Base-by-base conservation (phyloP, 2,329 filamentous ascomycete genomes). In the Claviceps humidiphila region DNA sequence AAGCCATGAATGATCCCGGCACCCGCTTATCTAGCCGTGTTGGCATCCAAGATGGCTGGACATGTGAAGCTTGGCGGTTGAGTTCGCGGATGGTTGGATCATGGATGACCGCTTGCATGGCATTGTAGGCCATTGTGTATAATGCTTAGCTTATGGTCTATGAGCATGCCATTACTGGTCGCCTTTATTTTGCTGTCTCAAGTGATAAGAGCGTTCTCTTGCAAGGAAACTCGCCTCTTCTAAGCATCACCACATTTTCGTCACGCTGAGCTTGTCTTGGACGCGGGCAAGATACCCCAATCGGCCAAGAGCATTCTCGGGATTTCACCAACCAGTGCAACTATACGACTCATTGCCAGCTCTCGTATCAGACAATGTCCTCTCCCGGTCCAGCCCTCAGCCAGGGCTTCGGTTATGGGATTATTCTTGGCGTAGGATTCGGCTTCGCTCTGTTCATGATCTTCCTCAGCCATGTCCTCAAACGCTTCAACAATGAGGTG, bases 381-480 rank as follows among this genome's bases (percentile, higher is more conserved):
- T 55, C 52, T 39, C 54, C 54, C 24, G 55, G 57, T 22, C 56
- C 71, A 22, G 68, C 76, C 34, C 64, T 78, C 16, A 68, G 68
- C 57, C 80, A 85, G 61, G 80, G 78, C 52, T 84, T 82, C 56
- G 86, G 87, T 61, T 90, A 90, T 76, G 86, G 85, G 61, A 82
- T 90, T 58, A 79, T 90, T 49, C 69, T 90, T 38, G 86, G 86
- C 17, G 68, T 90, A 16, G 86, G 87, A 20, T 81, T 85, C 60
- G 75, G 78, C 26, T 90, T 90, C 68, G 83, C 86, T 41, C 70
- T 89, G 54, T 80, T 83, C 55, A 87, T 87, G 84, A 86, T 86
- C 60, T 69, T 80, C 51, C 82, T 82, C n/a, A 87, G 83, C 1
- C 84, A 82, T 66, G 75, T 85, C 30, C 69, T 87, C 53, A 84